Conservation (phyloP, 1,284 basidiomycete genomes). For the Cutaneotrichosporon sp. region DNA sequence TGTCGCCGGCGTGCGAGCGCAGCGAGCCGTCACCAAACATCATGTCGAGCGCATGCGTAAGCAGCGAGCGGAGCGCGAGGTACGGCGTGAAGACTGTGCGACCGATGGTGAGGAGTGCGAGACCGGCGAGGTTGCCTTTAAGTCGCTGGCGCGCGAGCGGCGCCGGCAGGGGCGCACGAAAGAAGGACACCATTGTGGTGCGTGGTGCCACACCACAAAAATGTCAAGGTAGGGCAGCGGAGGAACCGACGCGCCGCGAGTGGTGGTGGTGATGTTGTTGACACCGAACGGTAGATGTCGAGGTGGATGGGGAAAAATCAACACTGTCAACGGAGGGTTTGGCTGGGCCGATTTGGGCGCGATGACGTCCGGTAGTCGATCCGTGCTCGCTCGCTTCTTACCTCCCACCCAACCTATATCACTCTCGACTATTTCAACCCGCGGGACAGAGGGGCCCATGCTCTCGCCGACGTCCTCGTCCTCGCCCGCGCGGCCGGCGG, state of each 20-base stretch:
- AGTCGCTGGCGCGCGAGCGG: conserved; percentile 30
- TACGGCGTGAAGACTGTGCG: conserved; percentile 35
- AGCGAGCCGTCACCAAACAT: conserved; percentile 4
- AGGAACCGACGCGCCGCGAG: not conserved
- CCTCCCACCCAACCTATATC: not conserved
- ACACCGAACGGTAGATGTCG: not conserved
- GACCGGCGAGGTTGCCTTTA: conserved; percentile 35
- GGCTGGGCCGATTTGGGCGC: not conserved
- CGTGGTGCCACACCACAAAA: not conserved
- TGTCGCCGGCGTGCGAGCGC: not conserved
- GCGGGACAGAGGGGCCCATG: not conserved
- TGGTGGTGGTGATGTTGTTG: not conserved
- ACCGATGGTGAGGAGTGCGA: conserved; percentile 26
- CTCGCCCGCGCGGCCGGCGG: conserved; percentile 8
- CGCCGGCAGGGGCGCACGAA: conserved; percentile 20
- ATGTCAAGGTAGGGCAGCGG: no score
- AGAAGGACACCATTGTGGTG: not conserved
- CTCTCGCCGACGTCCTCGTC: conserved; percentile 2
- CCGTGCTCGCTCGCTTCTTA: not conserved
- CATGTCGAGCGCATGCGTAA: conserved; percentile 22
- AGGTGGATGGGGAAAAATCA: conserved; percentile 2
- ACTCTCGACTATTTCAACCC: not conserved
- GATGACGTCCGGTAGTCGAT: not conserved
- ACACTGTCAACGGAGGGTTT: not conserved
- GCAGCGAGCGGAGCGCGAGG: conserved; percentile 19